Evolutionary conservation across 1,139 yeast species (phyloP).

Genomic region (Geotrichum candidum): DNA sequence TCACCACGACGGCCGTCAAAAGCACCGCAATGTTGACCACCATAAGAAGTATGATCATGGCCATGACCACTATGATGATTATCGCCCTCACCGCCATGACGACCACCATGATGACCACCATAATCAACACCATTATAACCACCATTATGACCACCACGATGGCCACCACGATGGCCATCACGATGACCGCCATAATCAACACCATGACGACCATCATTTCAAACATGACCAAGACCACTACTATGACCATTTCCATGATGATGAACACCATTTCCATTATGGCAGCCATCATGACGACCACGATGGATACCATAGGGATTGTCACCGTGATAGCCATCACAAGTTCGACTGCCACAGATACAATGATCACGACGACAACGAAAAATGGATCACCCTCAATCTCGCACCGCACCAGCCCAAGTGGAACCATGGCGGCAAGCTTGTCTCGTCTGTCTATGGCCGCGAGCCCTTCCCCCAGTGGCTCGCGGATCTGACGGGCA

Average conservation of each 20-base stretch:
- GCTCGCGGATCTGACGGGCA: slow-evolving; percentile 69
- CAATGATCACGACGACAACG: slow-evolving; percentile 10
- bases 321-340: background rate
- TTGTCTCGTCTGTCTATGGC: slow-evolving; percentile 5
- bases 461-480: slow-evolving; percentile 56
- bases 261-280: background rate
- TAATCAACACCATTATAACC: too few species aligned
- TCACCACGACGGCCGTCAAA: background rate
- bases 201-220: background rate
- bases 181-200: background rate
- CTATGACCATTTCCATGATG: background rate
- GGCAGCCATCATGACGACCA: background rate
- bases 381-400: background rate
- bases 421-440: background rate
- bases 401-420: background rate
- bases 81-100: too few species aligned
- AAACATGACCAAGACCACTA: background rate
- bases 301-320: background rate
- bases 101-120: too few species aligned
- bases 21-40: background rate
- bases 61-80: too few species aligned
- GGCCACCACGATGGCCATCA: too few species aligned
- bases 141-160: too few species aligned
- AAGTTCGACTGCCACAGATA: background rate
- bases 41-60: background rate